phyloP scores from a whole-genome alignment of 192 early-diverging fungal species.

The Piromyces finnis region DNA sequence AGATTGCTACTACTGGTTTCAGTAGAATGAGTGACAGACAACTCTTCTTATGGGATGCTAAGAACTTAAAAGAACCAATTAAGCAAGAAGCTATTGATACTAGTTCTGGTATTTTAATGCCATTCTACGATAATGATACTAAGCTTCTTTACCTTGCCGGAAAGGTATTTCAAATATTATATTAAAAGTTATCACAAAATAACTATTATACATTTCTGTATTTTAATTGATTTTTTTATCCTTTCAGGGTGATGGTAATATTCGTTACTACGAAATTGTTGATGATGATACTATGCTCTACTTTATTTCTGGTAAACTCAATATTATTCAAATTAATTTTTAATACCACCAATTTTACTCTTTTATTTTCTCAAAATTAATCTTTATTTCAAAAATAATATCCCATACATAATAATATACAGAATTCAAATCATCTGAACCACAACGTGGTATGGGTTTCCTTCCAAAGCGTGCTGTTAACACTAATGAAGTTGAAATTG shows the following conservation, averaged over 20 bases:
- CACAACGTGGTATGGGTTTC: constrained; percentile 83
- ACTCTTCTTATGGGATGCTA: constrained; percentile 73
- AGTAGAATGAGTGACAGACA: constrained; percentile 86
- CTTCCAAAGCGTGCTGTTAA: constrained; percentile 85
- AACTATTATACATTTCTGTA: too few relatives aligned
- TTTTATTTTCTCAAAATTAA: too few relatives aligned
- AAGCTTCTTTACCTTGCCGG: constrained; percentile 86
- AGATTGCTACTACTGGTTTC: constrained; percentile 87
- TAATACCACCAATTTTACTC: too few relatives aligned
- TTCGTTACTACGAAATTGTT: constrained; percentile 94
- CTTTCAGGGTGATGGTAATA: constrained; percentile 95
- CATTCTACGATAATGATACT: constrained; percentile 82
- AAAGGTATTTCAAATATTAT: constrained; percentile 33
- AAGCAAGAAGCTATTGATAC: constrained; percentile 67
- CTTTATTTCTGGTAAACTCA: constrained; percentile 37
- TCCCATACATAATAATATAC: too few relatives aligned
- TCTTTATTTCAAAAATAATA: too few relatives aligned
- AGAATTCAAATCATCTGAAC: constrained; percentile 76
- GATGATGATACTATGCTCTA: constrained; percentile 71
- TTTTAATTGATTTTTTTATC: too few relatives aligned
- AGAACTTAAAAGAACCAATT: constrained; percentile 43
- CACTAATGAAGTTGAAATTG: constrained; percentile 76
- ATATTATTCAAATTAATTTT: too few relatives aligned
- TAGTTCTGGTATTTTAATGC: constrained; percentile 89
- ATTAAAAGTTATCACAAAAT: background rate